Conservation (phyloP, 2,329 filamentous ascomycete genomes). For the Aspergillus melleus region DNA sequence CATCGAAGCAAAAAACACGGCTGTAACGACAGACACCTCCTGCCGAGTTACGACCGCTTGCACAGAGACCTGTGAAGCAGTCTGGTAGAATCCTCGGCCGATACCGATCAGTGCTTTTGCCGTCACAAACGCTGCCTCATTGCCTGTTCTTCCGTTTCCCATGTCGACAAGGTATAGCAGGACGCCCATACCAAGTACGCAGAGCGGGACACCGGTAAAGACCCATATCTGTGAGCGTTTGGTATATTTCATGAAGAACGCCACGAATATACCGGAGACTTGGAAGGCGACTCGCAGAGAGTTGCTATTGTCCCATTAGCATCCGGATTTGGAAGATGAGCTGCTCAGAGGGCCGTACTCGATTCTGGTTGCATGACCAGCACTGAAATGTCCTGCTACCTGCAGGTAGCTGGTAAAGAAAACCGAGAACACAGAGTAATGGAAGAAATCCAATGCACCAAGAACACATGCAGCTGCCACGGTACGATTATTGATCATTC, state of each 20-base stretch:
- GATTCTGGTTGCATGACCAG: constrained; percentile 35
- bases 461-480: constrained; percentile 41
- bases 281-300: constrained; percentile 38
- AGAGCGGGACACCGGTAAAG: constrained; percentile 32
- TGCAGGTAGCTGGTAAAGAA: constrained; percentile 46
- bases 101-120: constrained; percentile 36
- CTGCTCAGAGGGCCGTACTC: constrained; percentile 9
- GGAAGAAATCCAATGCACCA: constrained; percentile 38
- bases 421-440: constrained; percentile 39
- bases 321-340: too few relatives aligned
- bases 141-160: constrained; percentile 25
- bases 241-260: constrained; percentile 39
- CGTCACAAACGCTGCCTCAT: constrained; percentile 37
- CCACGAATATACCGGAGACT: constrained; percentile 37
- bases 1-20: constrained; percentile 39
- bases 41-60: constrained; percentile 36
- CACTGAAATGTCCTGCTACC: constrained; percentile 38
- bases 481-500: constrained; percentile 40
- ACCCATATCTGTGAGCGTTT: constrained; percentile 37
- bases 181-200: constrained; percentile 37
- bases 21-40: constrained; percentile 40
- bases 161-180: constrained; percentile 26
- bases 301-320: constrained; percentile 24
- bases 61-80: constrained; percentile 35
- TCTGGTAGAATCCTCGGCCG: constrained; percentile 38